These are phyloP conservation scores for Emericellopsis terricola DNA, from an alignment of 495 filamentous ascomycete species.

Conservation along the genomic window DNA sequence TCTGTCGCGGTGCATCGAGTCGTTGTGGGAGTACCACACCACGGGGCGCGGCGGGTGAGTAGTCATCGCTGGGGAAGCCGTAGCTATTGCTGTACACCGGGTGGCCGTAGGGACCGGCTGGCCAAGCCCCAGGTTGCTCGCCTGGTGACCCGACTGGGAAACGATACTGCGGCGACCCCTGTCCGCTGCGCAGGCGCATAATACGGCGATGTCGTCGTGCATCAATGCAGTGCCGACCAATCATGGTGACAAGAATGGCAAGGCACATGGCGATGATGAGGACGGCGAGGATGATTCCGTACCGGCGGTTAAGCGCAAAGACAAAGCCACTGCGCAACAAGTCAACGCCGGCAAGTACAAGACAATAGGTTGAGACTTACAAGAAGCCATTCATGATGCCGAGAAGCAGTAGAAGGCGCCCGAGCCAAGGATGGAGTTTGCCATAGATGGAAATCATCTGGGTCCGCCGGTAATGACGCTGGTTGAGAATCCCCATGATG, in stretches of 20 bases:
- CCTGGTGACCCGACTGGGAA: too few species aligned
- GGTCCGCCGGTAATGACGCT: constrained; percentile 26
- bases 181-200: too few species aligned
- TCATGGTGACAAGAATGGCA: neutral
- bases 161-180: too few species aligned
- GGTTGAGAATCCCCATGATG: constrained; percentile 27
- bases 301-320: constrained; percentile 15
- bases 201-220: too few species aligned
- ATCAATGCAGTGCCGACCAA: neutral
- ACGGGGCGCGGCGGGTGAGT: too few species aligned
- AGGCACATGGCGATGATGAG: constrained; percentile 9
- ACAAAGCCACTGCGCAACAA: constrained; percentile 16
- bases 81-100: too few species aligned
- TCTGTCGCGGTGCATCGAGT: too few species aligned
- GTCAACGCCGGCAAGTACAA: neutral
- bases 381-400: constrained; percentile 34
- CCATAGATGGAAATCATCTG: constrained; percentile 24
- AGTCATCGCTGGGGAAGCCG: too few species aligned
- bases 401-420: constrained; percentile 27
- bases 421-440: constrained; percentile 29
- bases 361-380: constrained; percentile 7
- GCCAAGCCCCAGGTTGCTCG: too few species aligned
- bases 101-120: too few species aligned
- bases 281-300: constrained; percentile 16
- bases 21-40: too few species aligned